Percentiles rank a stretch among this genome's conserved stretches.
Evolutionary conservation across 108 stramenopile genomes (phyloP).

Genomic region (Ochromonas danica): DNA sequence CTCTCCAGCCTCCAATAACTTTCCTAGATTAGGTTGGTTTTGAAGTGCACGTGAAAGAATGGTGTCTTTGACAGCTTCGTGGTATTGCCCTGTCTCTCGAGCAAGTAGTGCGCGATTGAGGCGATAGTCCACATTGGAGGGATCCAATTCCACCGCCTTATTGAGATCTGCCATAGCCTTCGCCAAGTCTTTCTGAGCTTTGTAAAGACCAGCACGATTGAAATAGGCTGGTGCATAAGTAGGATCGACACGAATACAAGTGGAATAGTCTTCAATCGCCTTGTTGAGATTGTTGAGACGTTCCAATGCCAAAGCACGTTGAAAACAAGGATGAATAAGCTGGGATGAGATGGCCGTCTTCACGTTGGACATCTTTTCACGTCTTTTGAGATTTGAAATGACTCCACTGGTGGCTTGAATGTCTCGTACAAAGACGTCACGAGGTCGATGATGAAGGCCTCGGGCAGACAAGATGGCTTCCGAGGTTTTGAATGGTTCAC

Average conservation of each 20-base stretch:
- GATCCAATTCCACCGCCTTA: background rate
- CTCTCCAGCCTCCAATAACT: background rate
- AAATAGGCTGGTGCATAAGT: background rate
- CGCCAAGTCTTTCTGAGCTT: background rate
- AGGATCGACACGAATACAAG: background rate
- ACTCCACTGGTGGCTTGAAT: background rate
- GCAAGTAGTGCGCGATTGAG: background rate
- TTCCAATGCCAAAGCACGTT: slow-evolving; percentile 11
- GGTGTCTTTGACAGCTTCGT: background rate
- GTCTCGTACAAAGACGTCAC: background rate
- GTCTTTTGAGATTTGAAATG: background rate
- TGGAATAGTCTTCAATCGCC: slow-evolving; percentile 27
- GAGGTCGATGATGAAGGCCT: slow-evolving; percentile 24
- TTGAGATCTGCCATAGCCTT: slow-evolving; percentile 9
- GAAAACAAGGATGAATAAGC: background rate
- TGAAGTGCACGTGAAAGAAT: background rate
- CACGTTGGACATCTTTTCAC: background rate
- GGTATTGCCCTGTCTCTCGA: background rate
- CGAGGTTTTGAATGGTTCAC: background rate
- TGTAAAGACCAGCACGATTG: slow-evolving; percentile 19
- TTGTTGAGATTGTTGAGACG: background rate
- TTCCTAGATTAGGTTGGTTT: background rate
- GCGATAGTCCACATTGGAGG: slow-evolving; percentile 19
- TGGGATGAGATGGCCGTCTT: background rate
- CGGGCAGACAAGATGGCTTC: slow-evolving; percentile 9